Base-by-base conservation (phyloP, 1,284 basidiomycete genomes). In the Apiotrichum sp. region DNA sequence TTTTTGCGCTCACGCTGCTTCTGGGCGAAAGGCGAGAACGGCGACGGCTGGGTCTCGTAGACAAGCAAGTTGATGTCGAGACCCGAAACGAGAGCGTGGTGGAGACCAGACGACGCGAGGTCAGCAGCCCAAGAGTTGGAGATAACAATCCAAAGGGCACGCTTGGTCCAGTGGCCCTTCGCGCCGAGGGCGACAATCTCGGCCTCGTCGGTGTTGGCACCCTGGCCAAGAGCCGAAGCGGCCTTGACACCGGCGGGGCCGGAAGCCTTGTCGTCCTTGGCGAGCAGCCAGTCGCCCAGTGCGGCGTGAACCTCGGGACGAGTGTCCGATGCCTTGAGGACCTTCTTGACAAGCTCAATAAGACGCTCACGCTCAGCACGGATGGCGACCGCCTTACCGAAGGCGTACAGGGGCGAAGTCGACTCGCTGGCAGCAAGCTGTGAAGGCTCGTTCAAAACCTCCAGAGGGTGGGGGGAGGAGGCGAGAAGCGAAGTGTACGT, bases 121-220 rank as follows among this genome's bases (percentile, higher is more conserved):
- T 98, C 95, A 72, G 95, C 92, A 0, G 93, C 88, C 95, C 95
- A 98, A 0, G 91, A 88, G 72, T 98, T 95, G 48, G 91, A 96
- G 31, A 95, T 93, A 65, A 98, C 87, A 73, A 98, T 98, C 93
- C 93, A 98, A 56, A 90, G 82, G 1, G 88, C 89, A 45, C 80
- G 79, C 13, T 84, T 78, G 46, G 82, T 77, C 65, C 93, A 83
- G 64, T 86, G 82, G 36, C 81, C 74, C 35, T 81, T 80, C 16
- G 86, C 78, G 7, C 81, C 75, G 39, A 89, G 80, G 44, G 78
- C 80, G 44, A 81, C 76, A 3, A 83, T 81, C 62, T 74, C 70
- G 40, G 63, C 63, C 31, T 80, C 76, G 57, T 85, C 79, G 11
- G 42, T 60, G 14, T 56, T 65, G 36, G 55, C 56, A 32, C 64